Evolutionary conservation across 139 green algal species (phyloP), one percentile per base, ranked within the genome.

Genomic region (Chlamydomonas schloesseri): DNA sequence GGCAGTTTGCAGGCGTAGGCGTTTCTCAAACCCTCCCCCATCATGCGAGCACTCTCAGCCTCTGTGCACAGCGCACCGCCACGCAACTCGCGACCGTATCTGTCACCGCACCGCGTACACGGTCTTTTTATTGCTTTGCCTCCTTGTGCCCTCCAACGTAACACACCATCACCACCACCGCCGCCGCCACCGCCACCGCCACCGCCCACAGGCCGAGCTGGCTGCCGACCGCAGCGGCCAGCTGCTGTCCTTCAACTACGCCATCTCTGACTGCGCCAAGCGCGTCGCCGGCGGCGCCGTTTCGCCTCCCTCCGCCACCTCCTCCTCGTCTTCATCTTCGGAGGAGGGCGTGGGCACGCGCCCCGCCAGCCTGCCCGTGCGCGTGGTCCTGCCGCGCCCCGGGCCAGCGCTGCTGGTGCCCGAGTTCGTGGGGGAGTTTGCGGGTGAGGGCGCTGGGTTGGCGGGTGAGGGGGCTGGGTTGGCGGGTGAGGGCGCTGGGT

Each of bases 211-310:
- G 72, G 72, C 47, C 47, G n/a, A n/a, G 31, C 1, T 81, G 15
- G n/a, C 50, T 6, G 76, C 76, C 24, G 60, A 68, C 42, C 76
- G 65, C 26, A 65, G 69, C 36, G 76, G 76, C 28, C n/a, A 23
- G 17, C 24, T 83, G 10, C 36, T 72, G 13, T 62, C 37, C 24
- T 83, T 83, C 76, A 73, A 55, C 60, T 83, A 83, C 14, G 58
- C 47, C 11, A 60, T 83, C 8, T 9, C 65, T 18, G 42, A 62
- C 42, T 83, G 76, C 76, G 29, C 31, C 53, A 33, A 55, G 10
- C 15, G 24, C 23, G 57, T 26, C 24, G 34, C 34, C 23, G 58
- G 33, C 3, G 75, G 37, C 58, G 34, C 55, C 75, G 70, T 26
- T 31, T 33, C 8, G 17, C 9, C 33, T 13, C 50, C 33, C 15